Percentiles rank a stretch among this genome's conserved stretches.
Conservation (phyloP, 768 basidiomycete species). For the Boletus subparvulus region DNA sequence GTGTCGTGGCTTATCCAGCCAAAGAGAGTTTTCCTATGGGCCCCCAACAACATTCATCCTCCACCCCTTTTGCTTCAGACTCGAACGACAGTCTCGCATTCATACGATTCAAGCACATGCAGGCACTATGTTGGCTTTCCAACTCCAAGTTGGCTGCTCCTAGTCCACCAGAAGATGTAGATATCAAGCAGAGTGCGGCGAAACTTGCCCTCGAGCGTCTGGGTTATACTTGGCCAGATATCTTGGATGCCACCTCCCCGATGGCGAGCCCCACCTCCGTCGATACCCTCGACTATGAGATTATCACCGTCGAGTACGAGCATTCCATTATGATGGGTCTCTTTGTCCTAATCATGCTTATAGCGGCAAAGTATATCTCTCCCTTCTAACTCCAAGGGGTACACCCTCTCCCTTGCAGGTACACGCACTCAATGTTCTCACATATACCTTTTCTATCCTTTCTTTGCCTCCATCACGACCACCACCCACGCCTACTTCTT, state of each 20-base stretch:
- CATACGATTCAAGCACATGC: slow-evolving; percentile 25
- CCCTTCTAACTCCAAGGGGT: slow-evolving; percentile 44
- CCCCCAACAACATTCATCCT: slow-evolving; percentile 3
- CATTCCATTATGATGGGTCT: background rate
- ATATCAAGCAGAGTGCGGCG: slow-evolving; percentile 19
- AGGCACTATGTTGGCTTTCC: slow-evolving; percentile 27
- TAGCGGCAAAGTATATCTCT: slow-evolving; percentile 48
- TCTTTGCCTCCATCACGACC: slow-evolving; percentile 50
- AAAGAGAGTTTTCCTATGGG: background rate
- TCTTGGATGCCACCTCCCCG: slow-evolving; percentile 41
- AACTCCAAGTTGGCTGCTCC: slow-evolving; percentile 18
- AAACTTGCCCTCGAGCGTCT: slow-evolving; percentile 31
- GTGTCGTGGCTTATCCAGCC: background rate
- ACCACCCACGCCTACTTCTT: slow-evolving; percentile 25
- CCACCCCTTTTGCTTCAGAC: background rate
- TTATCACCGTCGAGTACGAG: slow-evolving; percentile 21
- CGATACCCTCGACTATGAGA: slow-evolving; percentile 35
- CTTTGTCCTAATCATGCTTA: slow-evolving; percentile 5
- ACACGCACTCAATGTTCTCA: slow-evolving; percentile 47
- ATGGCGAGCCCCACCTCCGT: slow-evolving; percentile 7
- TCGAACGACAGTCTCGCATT: slow-evolving; percentile 13
- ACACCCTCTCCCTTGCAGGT: slow-evolving; percentile 57
- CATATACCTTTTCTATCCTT: slow-evolving; percentile 52
- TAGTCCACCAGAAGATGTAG: slow-evolving; percentile 10
- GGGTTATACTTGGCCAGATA: slow-evolving; percentile 44